These are phyloP conservation scores for Austroboletus novae-zelandiae DNA, from an alignment of 1,284 basidiomycete species.

Conservation along the genomic window DNA sequence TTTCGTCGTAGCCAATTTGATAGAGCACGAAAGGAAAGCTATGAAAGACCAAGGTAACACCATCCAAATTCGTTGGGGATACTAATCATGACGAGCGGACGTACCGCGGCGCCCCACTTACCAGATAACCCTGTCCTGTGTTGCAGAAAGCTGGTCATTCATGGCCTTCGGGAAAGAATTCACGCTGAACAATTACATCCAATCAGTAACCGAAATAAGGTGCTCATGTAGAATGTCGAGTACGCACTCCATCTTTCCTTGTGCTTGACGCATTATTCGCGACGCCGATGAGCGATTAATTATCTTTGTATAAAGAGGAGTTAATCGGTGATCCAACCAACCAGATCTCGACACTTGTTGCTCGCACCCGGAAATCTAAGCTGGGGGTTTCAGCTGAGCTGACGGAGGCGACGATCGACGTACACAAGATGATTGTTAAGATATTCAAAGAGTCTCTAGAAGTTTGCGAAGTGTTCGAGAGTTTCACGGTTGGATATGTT, in stretches of 20 bases:
- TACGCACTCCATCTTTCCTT: slow-evolving; percentile 15
- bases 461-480: slow-evolving; percentile 17
- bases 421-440: slow-evolving; percentile 16
- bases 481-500: slow-evolving; percentile 18
- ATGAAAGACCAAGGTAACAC: slow-evolving; percentile 15
- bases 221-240: slow-evolving; percentile 34
- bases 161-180: slow-evolving; percentile 27
- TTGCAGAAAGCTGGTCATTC: slow-evolving; percentile 27
- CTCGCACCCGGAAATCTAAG: slow-evolving; percentile 21
- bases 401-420: slow-evolving; percentile 17
- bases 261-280: not conserved
- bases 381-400: slow-evolving; percentile 23
- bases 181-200: slow-evolving; percentile 31
- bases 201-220: slow-evolving; percentile 33
- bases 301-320: slow-evolving; percentile 45
- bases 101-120: slow-evolving; percentile 28
- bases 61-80: not conserved
- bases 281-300: slow-evolving; percentile 31
- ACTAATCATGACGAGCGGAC: not conserved
- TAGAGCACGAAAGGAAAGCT: slow-evolving; percentile 27
- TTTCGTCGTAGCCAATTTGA: slow-evolving; percentile 21
- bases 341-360: slow-evolving; percentile 32
- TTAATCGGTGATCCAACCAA: slow-evolving; percentile 33
- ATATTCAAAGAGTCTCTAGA: slow-evolving; percentile 19
- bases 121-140: slow-evolving; percentile 30